Evolutionary conservation across 164 flowering plant species (phyloP).

Genomic region (Aristolochia contorta): DNA sequence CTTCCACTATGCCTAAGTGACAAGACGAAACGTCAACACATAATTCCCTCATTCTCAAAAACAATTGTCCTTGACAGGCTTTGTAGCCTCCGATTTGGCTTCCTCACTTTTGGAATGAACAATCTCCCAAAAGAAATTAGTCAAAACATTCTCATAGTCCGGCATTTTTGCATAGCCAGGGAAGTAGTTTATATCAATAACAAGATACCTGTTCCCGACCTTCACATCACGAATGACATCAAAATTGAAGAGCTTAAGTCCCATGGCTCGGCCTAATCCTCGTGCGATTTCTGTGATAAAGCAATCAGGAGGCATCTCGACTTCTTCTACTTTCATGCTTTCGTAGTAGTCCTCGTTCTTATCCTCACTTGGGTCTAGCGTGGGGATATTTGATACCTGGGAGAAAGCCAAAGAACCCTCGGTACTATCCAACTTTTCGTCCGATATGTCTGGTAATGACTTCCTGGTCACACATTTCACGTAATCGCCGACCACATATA

Average conservation of each 20-base stretch:
- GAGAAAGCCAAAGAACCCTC: slow-evolving; percentile 54
- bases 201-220: slow-evolving; percentile 54
- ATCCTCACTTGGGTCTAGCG: slow-evolving; percentile 21
- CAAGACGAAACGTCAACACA: too few relatives aligned
- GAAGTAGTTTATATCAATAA: slow-evolving; percentile 79
- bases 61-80: background rate
- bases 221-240: slow-evolving; percentile 72
- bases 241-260: slow-evolving; percentile 63
- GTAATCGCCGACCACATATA: slow-evolving; percentile 62
- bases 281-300: slow-evolving; percentile 48
- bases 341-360: slow-evolving; percentile 22
- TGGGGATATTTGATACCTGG: slow-evolving; percentile 61
- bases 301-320: slow-evolving; percentile 56
- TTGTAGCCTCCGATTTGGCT: background rate
- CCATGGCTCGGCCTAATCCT: slow-evolving; percentile 39
- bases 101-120: slow-evolving; percentile 13
- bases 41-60: background rate
- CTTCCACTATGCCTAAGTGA: too few relatives aligned
- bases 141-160: slow-evolving; percentile 55
- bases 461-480: slow-evolving; percentile 72
- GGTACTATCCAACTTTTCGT: slow-evolving; percentile 41
- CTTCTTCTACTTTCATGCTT: slow-evolving; percentile 41
- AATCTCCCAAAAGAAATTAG: slow-evolving; percentile 58
- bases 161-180: slow-evolving; percentile 95
- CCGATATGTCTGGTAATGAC: slow-evolving; percentile 65